These are phyloP conservation scores for Tolypocladium album DNA, from an alignment of 2,329 filamentous ascomycete genomes.

Conservation along the genomic window DNA sequence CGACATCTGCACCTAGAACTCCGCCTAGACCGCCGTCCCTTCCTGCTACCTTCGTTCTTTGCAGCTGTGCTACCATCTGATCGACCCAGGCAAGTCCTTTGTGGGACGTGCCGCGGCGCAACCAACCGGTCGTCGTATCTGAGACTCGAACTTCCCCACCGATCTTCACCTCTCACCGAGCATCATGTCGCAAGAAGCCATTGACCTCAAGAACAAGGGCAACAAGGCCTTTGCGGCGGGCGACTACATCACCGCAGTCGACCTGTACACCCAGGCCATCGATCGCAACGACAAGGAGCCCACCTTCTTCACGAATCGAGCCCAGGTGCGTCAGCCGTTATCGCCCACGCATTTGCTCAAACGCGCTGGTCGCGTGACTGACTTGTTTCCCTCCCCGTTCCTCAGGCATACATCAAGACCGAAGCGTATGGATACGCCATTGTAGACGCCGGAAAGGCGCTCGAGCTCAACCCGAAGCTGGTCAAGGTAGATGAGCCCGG, in stretches of 20 bases:
- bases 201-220: conserved; percentile 81
- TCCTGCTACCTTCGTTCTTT: background rate
- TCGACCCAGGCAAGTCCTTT: background rate
- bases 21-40: background rate
- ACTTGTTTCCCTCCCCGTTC: conserved; percentile 13
- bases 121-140: background rate
- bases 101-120: background rate
- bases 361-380: conserved; percentile 33
- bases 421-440: conserved; percentile 93
- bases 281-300: conserved; percentile 72
- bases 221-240: conserved; percentile 86
- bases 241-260: conserved; percentile 74
- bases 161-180: background rate
- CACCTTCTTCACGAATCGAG: conserved; percentile 88
- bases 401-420: conserved; percentile 82
- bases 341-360: conserved; percentile 3
- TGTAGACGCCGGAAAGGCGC: conserved; percentile 78
- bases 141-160: background rate
- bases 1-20: background rate
- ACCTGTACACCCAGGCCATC: conserved; percentile 82
- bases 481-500: conserved; percentile 58
- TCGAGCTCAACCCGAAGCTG: conserved; percentile 79
- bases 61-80: background rate
- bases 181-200: conserved; percentile 52
- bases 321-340: conserved; percentile 55